phyloP scores from a whole-genome alignment of 257 asterid species.

The Solanum paucissectum region DNA sequence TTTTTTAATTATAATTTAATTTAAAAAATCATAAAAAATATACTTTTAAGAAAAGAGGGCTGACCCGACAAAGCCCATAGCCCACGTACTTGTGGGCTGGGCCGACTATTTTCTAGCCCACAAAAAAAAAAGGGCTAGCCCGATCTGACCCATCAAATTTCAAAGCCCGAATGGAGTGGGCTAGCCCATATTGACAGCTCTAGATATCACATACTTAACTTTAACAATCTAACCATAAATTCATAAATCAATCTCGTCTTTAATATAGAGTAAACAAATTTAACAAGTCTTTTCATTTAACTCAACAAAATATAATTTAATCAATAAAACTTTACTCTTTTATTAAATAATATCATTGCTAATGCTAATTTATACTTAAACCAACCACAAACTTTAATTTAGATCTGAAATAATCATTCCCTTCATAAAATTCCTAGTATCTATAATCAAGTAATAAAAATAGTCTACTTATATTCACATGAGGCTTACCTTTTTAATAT shows the following conservation, averaged over 20 bases:
- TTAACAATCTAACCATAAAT: background rate
- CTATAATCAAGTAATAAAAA: no score
- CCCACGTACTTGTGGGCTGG: no score
- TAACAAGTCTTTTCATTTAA: background rate
- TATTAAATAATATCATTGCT: background rate
- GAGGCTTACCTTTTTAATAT: no score
- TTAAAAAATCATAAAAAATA: no score
- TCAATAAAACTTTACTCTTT: background rate
- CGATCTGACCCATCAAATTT: no score
- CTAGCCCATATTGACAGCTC: no score
- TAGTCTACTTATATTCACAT: background rate
- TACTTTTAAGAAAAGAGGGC: no score
- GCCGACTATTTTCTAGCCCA: no score
- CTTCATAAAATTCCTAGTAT: background rate
- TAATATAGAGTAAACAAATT: background rate
- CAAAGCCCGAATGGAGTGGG: no score
- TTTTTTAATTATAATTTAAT: no score
- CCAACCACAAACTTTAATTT: background rate
- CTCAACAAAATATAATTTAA: background rate
- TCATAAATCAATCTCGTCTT: background rate
- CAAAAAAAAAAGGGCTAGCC: no score
- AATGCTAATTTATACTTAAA: background rate
- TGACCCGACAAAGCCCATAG: no score
- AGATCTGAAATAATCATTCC: background rate
- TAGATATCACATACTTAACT: background rate